Evolutionary conservation across 208 protist genomes (phyloP).

Genomic region (Leishmania amazonensis): DNA sequence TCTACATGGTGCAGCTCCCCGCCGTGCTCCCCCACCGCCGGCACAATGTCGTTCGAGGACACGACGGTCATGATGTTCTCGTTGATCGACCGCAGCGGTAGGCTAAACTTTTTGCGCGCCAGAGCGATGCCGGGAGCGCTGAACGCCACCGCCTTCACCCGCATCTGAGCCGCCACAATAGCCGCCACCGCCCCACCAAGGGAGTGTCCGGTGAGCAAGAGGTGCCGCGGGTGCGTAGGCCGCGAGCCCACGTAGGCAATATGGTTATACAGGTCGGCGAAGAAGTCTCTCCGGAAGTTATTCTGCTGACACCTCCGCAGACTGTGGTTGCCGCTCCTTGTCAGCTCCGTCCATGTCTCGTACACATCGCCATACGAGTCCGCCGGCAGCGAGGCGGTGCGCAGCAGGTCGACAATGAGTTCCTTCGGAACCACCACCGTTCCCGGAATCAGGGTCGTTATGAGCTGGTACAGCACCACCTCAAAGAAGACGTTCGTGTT

Average conservation of each 20-base stretch:
- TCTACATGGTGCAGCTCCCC: conserved; percentile 80
- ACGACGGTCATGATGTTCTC: conserved; percentile 59
- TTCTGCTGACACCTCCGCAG: conserved; percentile 68
- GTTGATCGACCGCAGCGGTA: conserved; percentile 50
- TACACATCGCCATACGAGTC: conserved; percentile 16
- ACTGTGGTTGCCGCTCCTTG: conserved; percentile 39
- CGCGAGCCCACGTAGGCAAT: conserved; percentile 51
- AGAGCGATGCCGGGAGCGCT: conserved; percentile 69
- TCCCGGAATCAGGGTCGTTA: conserved; percentile 64
- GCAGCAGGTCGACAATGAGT: conserved; percentile 59
- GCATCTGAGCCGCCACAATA: conserved; percentile 68
- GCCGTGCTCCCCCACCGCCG: conserved; percentile 56
- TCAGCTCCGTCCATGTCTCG: conserved; percentile 21
- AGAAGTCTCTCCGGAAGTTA: conserved; percentile 83
- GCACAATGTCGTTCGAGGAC: conserved; percentile 78
- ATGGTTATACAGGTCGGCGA: conserved; percentile 78
- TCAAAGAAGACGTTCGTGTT: conserved; percentile 85
- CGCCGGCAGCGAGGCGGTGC: conserved; percentile 53
- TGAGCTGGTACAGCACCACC: conserved; percentile 70
- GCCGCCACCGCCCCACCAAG: conserved; percentile 72
- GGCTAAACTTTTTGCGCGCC: conserved; percentile 55
- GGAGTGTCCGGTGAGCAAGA: conserved; percentile 83
- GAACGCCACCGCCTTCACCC: conserved; percentile 73
- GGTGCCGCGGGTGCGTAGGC: conserved; percentile 31
- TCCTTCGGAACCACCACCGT: conserved; percentile 59